Conservation (phyloP, 73 alveolate species). For the Paramecium octaurelia region DNA sequence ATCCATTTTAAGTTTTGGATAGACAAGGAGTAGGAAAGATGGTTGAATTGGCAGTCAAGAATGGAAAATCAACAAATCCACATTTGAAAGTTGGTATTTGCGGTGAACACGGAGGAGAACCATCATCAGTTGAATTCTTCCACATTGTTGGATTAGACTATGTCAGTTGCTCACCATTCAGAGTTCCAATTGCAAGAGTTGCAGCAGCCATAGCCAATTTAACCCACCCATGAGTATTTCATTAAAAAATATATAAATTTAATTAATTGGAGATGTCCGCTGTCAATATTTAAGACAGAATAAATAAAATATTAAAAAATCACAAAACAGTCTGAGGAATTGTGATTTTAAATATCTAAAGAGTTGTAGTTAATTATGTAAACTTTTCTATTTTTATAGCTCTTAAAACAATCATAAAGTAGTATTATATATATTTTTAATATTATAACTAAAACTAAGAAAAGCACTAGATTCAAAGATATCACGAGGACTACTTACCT, state of each 20-base stretch:
- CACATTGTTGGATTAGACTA: constrained; percentile 73
- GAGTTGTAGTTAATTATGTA: too few relatives aligned
- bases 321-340: constrained; percentile 28
- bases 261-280: neutral
- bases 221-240: neutral
- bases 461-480: too few relatives aligned
- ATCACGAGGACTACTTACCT: neutral
- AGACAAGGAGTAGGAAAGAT: constrained; percentile 79
- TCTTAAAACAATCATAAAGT: too few relatives aligned
- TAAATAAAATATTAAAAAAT: constrained; percentile 33
- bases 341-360: neutral
- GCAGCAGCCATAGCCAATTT: constrained; percentile 75
- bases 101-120: constrained; percentile 89
- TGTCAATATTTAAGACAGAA: constrained; percentile 12
- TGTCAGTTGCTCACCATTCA: constrained; percentile 82
- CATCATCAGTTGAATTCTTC: constrained; percentile 70
- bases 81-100: constrained; percentile 77
- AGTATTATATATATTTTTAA: too few relatives aligned
- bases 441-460: too few relatives aligned
- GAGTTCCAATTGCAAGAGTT: constrained; percentile 82
- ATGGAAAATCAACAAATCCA: constrained; percentile 64
- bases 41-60: constrained; percentile 66
- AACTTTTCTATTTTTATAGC: too few relatives aligned
- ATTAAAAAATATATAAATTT: neutral
- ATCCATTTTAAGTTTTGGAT: constrained; percentile 77